Percentiles rank a stretch among this genome's conserved stretches.
Evolutionary conservation across 2,329 filamentous ascomycete species (phyloP).

Genomic region (Macrophomina phaseolina): DNA sequence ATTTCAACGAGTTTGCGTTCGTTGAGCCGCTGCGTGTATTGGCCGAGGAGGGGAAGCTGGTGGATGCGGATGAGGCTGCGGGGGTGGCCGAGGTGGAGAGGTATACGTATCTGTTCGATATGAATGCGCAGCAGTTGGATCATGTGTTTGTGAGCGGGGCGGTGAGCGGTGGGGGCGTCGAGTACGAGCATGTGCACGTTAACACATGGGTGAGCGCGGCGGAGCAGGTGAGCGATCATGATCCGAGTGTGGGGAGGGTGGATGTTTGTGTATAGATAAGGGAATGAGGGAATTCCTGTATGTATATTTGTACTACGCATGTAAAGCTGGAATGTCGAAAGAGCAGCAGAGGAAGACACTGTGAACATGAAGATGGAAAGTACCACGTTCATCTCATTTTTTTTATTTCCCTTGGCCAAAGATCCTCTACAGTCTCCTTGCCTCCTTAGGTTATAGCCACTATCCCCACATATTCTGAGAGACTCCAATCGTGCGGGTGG

Average conservation of each 20-base stretch:
- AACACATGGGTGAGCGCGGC: constrained; percentile 69
- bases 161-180: constrained; percentile 49
- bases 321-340: too few relatives aligned
- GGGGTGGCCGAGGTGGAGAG: constrained; percentile 61
- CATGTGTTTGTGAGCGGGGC: constrained; percentile 70
- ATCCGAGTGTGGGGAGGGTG: constrained; percentile 69
- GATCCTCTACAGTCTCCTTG: too few relatives aligned
- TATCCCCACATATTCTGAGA: too few relatives aligned
- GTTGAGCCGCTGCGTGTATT: constrained; percentile 66
- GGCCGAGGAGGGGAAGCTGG: constrained; percentile 58
- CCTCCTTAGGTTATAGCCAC: too few relatives aligned
- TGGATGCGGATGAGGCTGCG: constrained; percentile 67
- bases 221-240: constrained; percentile 69
- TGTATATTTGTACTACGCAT: too few relatives aligned
- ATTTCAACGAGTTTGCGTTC: constrained; percentile 75
- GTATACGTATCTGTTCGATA: constrained; percentile 74
- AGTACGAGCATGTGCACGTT: constrained; percentile 72
- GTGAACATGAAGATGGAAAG: too few relatives aligned
- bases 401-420: too few relatives aligned
- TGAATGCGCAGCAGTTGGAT: constrained; percentile 72
- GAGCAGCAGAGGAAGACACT: too few relatives aligned
- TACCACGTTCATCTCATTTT: too few relatives aligned
- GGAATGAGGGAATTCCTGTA: neutral
- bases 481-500: too few relatives aligned
- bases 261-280: constrained; percentile 58